Base-by-base conservation (phyloP, 2,329 filamentous ascomycete species). In the Colletotrichum agaves region DNA sequence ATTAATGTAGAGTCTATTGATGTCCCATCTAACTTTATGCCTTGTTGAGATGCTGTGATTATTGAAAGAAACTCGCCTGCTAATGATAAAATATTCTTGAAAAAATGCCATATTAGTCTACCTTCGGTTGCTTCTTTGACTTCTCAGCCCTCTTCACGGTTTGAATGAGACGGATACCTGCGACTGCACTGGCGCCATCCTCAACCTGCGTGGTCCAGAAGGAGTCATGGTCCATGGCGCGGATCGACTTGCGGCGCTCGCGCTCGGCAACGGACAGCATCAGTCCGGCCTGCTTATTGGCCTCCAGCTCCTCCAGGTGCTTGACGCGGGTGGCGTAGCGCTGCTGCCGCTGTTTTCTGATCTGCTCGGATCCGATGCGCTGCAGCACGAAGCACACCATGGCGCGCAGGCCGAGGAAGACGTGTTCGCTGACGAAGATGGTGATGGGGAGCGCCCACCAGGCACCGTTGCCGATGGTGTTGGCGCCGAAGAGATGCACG, bases 341-440 rank as follows among this genome's bases (percentile, higher is more conserved):
- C 65, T 78, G 73, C 53, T 78, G 73, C n/a, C 80, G 74, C 67
- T 83, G 79, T 8, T 75, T 74, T 8, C 80, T 77, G 5, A 82
- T 79, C 27, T 80, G 76, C 35, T 79, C 77, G 0, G 81, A 83
- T 0, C 81, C 81, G 8, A 79, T 73, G 2, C 76, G 75, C 17
- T 79, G 71, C 6, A 83, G 78, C 0, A 78, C 61, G 31, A 75
- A 79, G 13, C 76, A 74, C 1, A 81, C 78, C 0, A 79, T 43
- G 1, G 78, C 73, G 0, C 90, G 86, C 0, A 91, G 80, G 6
- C 88, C 77, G 4, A 94, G 83, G 73, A 92, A 92, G 31, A 90
- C 78, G 74, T 94, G 92, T 75, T 94, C 91, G 63, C 89, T 88
- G 75, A 93, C 85, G 75, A 94, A 91, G 44, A 94, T 88, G 0